Evolutionary conservation across 805 yeast genomes (phyloP).

Genomic region (Starmerella powellii): DNA sequence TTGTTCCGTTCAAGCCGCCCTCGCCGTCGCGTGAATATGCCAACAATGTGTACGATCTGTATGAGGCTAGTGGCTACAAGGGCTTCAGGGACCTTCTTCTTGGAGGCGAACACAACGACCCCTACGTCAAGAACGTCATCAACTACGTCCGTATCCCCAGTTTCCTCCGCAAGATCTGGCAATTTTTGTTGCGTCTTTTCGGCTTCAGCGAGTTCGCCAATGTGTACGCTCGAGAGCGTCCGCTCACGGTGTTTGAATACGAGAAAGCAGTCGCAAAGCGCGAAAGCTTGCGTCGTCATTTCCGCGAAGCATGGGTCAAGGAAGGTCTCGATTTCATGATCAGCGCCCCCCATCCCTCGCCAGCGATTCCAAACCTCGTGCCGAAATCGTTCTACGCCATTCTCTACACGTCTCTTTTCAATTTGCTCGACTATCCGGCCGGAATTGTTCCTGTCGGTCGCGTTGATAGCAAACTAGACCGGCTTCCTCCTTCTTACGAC

Average conservation of each 20-base stretch:
- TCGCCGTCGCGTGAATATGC: conserved; percentile 42
- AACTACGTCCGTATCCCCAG: conserved; percentile 28
- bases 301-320: conserved; percentile 28
- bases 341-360: conserved; percentile 34
- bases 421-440: conserved; percentile 44
- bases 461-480: conserved; percentile 35
- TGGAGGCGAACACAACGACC: conserved; percentile 30
- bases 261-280: conserved; percentile 29
- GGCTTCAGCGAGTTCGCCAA: conserved; percentile 32
- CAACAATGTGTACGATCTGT: conserved; percentile 44
- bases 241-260: conserved; percentile 27
- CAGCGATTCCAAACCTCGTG: conserved; percentile 33
- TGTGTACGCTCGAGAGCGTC: conserved; percentile 27
- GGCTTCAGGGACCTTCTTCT: conserved; percentile 22
- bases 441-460: conserved; percentile 48
- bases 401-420: conserved; percentile 46
- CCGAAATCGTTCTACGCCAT: conserved; percentile 30
- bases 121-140: conserved; percentile 28
- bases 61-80: conserved; percentile 36
- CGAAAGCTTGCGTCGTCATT: conserved; percentile 29
- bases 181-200: conserved; percentile 30
- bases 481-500: conserved; percentile 25
- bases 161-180: conserved; percentile 28
- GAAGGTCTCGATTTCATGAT: conserved; percentile 32
- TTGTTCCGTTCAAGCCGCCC: conserved; percentile 38